Evolutionary conservation across 768 basidiomycete species (phyloP), one percentile per base, ranked within the genome.

Genomic region (Psilocybe cyanescens): DNA sequence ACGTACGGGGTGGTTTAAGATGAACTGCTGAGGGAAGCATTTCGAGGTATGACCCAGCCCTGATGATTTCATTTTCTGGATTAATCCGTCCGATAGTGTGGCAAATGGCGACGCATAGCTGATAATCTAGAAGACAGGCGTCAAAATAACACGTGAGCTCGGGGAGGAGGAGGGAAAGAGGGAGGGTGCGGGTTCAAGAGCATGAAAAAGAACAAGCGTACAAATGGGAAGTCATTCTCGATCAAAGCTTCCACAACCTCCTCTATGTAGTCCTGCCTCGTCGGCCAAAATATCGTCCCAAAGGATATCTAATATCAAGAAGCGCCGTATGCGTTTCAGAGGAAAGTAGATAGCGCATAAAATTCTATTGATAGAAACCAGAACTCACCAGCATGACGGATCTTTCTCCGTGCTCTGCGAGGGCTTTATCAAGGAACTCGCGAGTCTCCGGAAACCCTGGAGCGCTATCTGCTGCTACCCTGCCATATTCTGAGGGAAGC

Each of bases 191-290:
- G 24, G 24, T 24, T 24, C 24, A 24, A 24, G 24, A 24, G 24
- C 24, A 24, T 24, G 24, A 24, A 24, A 24, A 24, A 24, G 24
- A 24, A 24, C 24, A 24, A 24, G 24, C 58, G 11, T 46, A 59
- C 58, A 45, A 59, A 59, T 44, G 58, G 58, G 16, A 53, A 52
- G 16, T 59, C 12, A 11, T 53, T 59, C n/a, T 59, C 58, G 8
- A 52, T 48, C 31, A 57, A n/a, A 3, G 47, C 57, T 37, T 57
- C 57, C 2, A 57, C 24, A 17, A 57, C 48, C 35, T 57, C 57
- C 11, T 57, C 57, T 11, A 57, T 37, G 19, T 57, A 57, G 17
- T 33, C 48, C 14, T 19, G 47, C 4, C 19, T n/a, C 3, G 30
- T 48, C 3, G 57, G 57, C 57, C 57, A 57, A 17, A 57, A 57